These are phyloP conservation scores for Amylostereum areolatum DNA, from an alignment of 1,284 basidiomycete genomes.

Conservation along the genomic window DNA sequence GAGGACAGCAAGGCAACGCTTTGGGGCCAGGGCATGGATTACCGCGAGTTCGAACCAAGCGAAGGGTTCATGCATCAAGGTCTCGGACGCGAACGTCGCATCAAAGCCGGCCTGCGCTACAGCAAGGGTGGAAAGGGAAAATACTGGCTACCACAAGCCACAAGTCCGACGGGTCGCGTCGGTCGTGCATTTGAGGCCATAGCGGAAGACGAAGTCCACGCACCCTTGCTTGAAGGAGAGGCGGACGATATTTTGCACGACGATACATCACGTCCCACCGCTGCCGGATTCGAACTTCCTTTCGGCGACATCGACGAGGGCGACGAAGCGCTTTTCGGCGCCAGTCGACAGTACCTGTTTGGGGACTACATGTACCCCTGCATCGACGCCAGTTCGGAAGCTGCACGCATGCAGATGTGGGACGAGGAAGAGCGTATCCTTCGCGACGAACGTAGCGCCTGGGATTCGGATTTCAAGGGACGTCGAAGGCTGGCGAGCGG, in stretches of 20 bases:
- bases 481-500: constrained; percentile 35
- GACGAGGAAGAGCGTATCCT: constrained; percentile 67
- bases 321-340: constrained; percentile 67
- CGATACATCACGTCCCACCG: constrained; percentile 38
- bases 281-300: constrained; percentile 59
- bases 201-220: constrained; percentile 60
- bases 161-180: constrained; percentile 32
- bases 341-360: constrained; percentile 73
- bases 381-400: constrained; percentile 79
- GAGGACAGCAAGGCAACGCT: constrained; percentile 84
- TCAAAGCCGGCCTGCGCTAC: constrained; percentile 88
- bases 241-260: constrained; percentile 63
- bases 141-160: constrained; percentile 82
- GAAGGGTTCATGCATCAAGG: constrained; percentile 91
- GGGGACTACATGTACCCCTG: constrained; percentile 92
- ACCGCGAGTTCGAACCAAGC: constrained; percentile 92
- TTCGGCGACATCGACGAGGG: constrained; percentile 58
- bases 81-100: constrained; percentile 73
- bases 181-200: constrained; percentile 18
- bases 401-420: constrained; percentile 61
- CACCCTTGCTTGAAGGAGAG: constrained; percentile 69
- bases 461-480: constrained; percentile 54
- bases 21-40: constrained; percentile 87
- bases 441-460: constrained; percentile 62
- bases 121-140: constrained; percentile 82